Conservation (phyloP, 116 monocot genomes). For the Phalaenopsis hybrid region DNA sequence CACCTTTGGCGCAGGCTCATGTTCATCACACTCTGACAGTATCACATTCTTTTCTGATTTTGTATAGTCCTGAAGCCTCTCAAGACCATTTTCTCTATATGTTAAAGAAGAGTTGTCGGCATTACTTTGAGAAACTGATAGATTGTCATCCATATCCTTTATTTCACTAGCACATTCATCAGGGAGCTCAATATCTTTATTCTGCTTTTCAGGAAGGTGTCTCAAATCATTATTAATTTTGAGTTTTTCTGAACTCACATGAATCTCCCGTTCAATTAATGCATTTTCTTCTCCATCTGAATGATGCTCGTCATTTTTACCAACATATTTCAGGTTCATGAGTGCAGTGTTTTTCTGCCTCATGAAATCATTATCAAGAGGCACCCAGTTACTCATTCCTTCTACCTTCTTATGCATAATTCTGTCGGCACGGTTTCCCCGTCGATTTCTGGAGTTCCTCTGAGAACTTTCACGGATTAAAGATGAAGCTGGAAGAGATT, state of each 20-base stretch:
- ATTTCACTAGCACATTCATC: conserved; percentile 3
- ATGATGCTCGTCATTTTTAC: neutral
- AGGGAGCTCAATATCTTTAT: conserved; percentile 3
- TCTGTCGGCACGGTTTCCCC: conserved; percentile 22
- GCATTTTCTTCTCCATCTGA: conserved; percentile 24
- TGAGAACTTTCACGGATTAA: conserved; percentile 15
- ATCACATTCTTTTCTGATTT: conserved; percentile 5
- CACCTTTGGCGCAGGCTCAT: conserved; percentile 21
- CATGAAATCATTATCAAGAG: neutral
- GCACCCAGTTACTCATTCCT: conserved; percentile 15
- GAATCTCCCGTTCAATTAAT: conserved; percentile 37
- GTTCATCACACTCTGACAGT: conserved; percentile 3
- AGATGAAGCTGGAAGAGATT: conserved; percentile 45
- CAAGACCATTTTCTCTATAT: conserved; percentile 6
- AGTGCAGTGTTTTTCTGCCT: conserved; percentile 6
- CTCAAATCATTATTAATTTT: conserved; percentile 10
- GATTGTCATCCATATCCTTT: neutral
- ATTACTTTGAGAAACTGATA: conserved; percentile 1
- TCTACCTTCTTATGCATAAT: conserved; percentile 29
- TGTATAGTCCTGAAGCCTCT: conserved; percentile 1
- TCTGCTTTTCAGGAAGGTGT: conserved; percentile 12
- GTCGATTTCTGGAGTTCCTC: conserved; percentile 14
- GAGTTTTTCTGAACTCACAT: conserved; percentile 40
- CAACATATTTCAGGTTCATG: conserved; percentile 13
- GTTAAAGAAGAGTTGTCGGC: neutral